Evolutionary conservation across 495 filamentous ascomycete genomes (phyloP), one percentile per base, ranked within the genome.

Genomic region (Penicillium robsamsonii): DNA sequence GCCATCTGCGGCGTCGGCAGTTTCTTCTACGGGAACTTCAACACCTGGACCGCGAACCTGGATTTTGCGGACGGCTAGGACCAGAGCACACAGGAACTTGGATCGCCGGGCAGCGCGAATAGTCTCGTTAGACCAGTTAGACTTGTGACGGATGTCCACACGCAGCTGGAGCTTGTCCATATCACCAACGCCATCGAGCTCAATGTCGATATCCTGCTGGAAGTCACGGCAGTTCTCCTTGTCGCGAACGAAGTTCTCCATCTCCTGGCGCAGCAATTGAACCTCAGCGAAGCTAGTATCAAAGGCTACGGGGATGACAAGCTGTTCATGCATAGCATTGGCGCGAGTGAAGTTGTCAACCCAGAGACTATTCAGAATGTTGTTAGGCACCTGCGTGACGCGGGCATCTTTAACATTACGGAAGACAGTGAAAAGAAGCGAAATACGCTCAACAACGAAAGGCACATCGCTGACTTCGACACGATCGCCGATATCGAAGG

Each of bases 71-170:
- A 97, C 77, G 9, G 94, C 92, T 10, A 91, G 74, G 7, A 96
- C 86, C 40, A 98, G 79, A 4, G 94, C 94, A 64, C 92, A 96
- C 85, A 97, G 94, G 76, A 98, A 96, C 70, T 96, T 97, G 64
- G 89, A 94, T 51, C 92, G 87, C 41, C 94, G 86, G 15, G 88
- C 81, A 22, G 88, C 84, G 22, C 93, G 87, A 38, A 97, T 79
- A 29, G 83, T 80, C 57, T 96, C 93, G 69, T 95, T 96, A 44
- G 92, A 85, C 94, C 94, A 98, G 75, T 97, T 98, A 58, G 87
- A 88, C 67, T 96, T 96, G 78, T 97, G 92, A 56, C 85, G 84
- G 64, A 97, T 91, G 58, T 89, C 87, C 37, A 94, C 81, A 57
- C 83, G 85, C 35, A 98, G 81, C 62, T 87, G 82, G 27, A 98